Evolutionary conservation across 345 rosid species (phyloP).

Genomic region (Gossypioides kirkii): DNA sequence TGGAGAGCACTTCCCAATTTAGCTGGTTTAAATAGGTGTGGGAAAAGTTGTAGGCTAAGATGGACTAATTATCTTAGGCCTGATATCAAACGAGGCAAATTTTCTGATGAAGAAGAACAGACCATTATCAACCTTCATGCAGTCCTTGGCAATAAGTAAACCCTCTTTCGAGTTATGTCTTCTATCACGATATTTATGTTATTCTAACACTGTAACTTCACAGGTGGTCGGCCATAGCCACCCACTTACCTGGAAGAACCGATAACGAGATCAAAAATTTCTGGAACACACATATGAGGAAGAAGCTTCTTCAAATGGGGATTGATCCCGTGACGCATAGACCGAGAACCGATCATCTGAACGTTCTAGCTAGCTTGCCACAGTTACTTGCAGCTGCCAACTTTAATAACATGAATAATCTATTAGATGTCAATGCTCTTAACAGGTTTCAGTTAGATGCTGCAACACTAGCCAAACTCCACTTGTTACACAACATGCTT

Average conservation of each 20-base stretch:
- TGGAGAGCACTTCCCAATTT: slow-evolving; percentile 72
- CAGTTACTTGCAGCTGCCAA: slow-evolving; percentile 54
- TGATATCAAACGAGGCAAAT: slow-evolving; percentile 70
- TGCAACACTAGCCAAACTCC: slow-evolving; percentile 49
- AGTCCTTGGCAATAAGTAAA: slow-evolving; percentile 73
- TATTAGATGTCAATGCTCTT: slow-evolving; percentile 14
- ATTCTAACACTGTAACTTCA: background rate
- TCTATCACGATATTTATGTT: too few species aligned
- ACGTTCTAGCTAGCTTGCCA: slow-evolving; percentile 44
- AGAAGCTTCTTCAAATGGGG: slow-evolving; percentile 75
- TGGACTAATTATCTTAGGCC: slow-evolving; percentile 85
- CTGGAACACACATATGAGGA: slow-evolving; percentile 81
- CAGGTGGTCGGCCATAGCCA: slow-evolving; percentile 86
- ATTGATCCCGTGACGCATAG: slow-evolving; percentile 75
- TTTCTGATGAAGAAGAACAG: slow-evolving; percentile 67
- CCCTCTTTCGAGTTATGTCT: background rate
- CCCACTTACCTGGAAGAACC: slow-evolving; percentile 63
- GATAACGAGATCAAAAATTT: slow-evolving; percentile 77
- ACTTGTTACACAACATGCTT: slow-evolving; percentile 35
- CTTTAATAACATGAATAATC: slow-evolving; percentile 25
- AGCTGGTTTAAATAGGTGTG: slow-evolving; percentile 78
- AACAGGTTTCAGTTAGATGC: slow-evolving; percentile 39
- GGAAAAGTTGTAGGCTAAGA: slow-evolving; percentile 73
- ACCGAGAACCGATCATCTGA: slow-evolving; percentile 55
- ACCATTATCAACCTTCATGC: slow-evolving; percentile 62